Base-by-base conservation (phyloP, 1,139 yeast genomes). In the Protomyces inouyei region DNA sequence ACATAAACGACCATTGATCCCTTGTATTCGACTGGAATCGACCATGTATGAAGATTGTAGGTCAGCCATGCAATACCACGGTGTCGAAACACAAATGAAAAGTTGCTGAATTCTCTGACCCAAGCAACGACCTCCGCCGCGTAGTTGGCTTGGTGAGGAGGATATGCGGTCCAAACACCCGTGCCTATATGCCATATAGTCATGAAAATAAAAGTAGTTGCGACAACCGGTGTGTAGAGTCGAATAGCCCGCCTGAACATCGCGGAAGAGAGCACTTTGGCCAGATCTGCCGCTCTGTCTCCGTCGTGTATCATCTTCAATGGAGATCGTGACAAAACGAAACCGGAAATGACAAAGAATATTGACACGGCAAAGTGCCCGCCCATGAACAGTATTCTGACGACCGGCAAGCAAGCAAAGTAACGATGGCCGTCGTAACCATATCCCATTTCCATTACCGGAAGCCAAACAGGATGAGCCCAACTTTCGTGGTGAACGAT, bases 341-440 rank as follows among this genome's bases (percentile, higher is more conserved):
- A 59, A 2, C 63, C 63, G 12, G 63, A 59, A 21, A 59, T 59
- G 63, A 59, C 63, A 32, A 59, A 59, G 63, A 59, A 59, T 16
- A 59, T 40, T 21, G 57, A 59, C 35, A 59, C 63, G 3, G 63
- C 35, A 52, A 52, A 48, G 18, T 59, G 63, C 12, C 63, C 63
- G 35, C 63, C 63, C 14, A 55, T 37, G 45, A 59, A 59, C 36
- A 59, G 32, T 9, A 43, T 40, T 8, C 63, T 25, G 9, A 59
- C 18, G 36, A 48, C 52, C 2, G 63, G 63, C 21, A 59, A 10
- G 32, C 45, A 52, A n/a, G 23, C 51, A 36, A 59, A 52, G 18
- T 52, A 59, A 45, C 35, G 54, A 6, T 51, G 40, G 10, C 54
- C 54, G 35, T 35, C 35, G 45, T n/a, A 59, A 5, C 63, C 63